Evolutionary conservation across 2,329 filamentous ascomycete species (phyloP), one percentile per base, ranked within the genome.

Genomic region (Aspergillus caelatus): DNA sequence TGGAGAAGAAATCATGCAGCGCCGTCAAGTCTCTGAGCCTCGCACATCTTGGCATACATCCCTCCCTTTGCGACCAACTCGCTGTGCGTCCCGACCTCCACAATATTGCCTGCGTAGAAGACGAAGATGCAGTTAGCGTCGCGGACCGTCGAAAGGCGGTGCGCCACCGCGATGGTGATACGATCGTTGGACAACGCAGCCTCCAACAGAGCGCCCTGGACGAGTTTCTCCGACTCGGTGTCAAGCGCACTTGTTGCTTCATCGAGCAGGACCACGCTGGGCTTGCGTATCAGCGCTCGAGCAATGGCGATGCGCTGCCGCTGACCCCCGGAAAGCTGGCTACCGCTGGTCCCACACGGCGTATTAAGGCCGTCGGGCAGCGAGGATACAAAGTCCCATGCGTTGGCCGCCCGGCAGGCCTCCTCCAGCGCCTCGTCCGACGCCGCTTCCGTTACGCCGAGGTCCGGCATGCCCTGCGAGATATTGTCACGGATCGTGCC

Each of bases 121-220:
- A 74, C 64, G 14, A 95, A 90, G 67, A 96, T 96, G 70, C 94
- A 93, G 76, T 96, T 90, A 0, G 93, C 93, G 68, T 69, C 63
- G 30, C 54, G 61, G n/a, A 75, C 67, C 10, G 73, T 75, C 6
- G 65, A 67, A 46, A 75, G 58, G 2, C 73, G 67, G 67, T 75
- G 73, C 1, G 71, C 68, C 32, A 75, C 70, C 0, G 70, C 70
- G 57, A 75, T 64, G 8, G 70, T 71, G 1, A 72, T 75, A 52
- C 68, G 65, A n/a, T 69, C 63, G 68, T 65, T 68, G 75, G 76
- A 19, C 4, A 57, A 63, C 23, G 56, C 64, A 1, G 67, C 66
- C 36, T 64, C 46, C 8, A 64, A 60, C 11, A 74, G 56, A 11
- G 68, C 71, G 0, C 64, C 60, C 52, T 73, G 71, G 6, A 87